Conservation (phyloP, 2,329 filamentous ascomycete species). For the Ceratocystis albifundus region DNA sequence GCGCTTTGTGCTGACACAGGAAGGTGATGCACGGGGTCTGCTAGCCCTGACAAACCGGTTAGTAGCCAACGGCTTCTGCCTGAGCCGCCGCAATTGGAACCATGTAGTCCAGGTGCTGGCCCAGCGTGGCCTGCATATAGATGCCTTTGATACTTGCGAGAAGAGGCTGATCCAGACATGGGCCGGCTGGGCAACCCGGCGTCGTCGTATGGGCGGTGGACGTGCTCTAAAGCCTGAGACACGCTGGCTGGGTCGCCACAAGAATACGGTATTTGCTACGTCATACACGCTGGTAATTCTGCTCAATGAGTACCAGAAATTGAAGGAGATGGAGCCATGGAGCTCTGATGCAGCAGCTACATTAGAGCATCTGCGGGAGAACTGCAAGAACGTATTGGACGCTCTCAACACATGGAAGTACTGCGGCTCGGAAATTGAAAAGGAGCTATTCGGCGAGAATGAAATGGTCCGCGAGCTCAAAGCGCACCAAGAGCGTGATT, state of each 20-base stretch:
- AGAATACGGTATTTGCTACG: slow-evolving; percentile 32
- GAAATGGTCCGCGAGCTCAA: slow-evolving; percentile 16
- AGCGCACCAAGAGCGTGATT: slow-evolving; percentile 4
- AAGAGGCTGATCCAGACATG: slow-evolving; percentile 65
- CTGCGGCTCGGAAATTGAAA: slow-evolving; percentile 16
- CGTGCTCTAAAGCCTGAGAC: slow-evolving; percentile 23
- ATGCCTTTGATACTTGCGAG: slow-evolving; percentile 68
- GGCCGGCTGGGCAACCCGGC: slow-evolving; percentile 53
- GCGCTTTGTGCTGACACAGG: slow-evolving; percentile 35
- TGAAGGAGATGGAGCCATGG: slow-evolving; percentile 40
- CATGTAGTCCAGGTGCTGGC: slow-evolving; percentile 58
- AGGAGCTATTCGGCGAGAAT: slow-evolving; percentile 23
- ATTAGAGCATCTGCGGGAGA: slow-evolving; percentile 25
- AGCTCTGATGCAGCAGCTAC: slow-evolving; percentile 35
- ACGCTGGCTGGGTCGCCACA: slow-evolving; percentile 30
- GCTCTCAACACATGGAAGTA: slow-evolving; percentile 27
- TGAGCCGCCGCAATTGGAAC: slow-evolving; percentile 75
- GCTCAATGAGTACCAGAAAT: slow-evolving; percentile 39
- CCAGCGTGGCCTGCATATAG: slow-evolving; percentile 43
- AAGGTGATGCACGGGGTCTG: slow-evolving; percentile 38
- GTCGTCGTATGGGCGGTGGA: slow-evolving; percentile 27
- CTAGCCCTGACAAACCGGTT: slow-evolving; percentile 44
- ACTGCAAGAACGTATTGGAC: slow-evolving; percentile 30
- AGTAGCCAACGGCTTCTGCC: slow-evolving; percentile 53
- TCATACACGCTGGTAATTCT: slow-evolving; percentile 39